Base-by-base conservation (phyloP, 257 asterid species). In the Phtheirospermum japonicum region DNA sequence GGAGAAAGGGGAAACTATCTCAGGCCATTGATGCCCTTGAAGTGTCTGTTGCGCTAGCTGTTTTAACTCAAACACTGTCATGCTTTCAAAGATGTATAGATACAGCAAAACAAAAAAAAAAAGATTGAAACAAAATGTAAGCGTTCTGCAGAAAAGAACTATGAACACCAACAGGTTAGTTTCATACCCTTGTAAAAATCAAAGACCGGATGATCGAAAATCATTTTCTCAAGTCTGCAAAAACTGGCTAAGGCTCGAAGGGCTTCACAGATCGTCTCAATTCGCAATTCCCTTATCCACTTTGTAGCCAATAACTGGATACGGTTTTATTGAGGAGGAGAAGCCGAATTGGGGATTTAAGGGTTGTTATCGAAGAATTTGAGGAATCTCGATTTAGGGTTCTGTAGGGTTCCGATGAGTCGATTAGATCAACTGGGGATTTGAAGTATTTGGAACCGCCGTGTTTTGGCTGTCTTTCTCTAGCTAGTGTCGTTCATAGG, bases 201-300 rank as follows among this genome's bases (percentile, higher is more conserved):
- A 37, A 59, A 2, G 61, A 68, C 34, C 73, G 17, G 13, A 8
- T 18, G 61, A 60, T n/a, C 65, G 69, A 43, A 76, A 59, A 48
- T 72, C 77, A 39, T 51, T 64, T 60, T 72, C 81, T 14, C 68
- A 33, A 11, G 81, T 76, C 11, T 71, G 70, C 62, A 76, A 72
- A 65, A 58, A 60, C 18, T 76, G 77, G 77, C 33, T 45, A n/a
- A 68, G 17, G 31, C 11, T 72, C 33, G 75, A 76, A 51, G 77
- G 81, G 36, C 23, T 68, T 6, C 64, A 51, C 32, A 54, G 75
- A 33, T 64, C 69, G 40, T 23, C 63, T 30, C 33, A 57, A 65
- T 76, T 10, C 17, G 71, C 14, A 69, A 60, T 64, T 20, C 68
- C 51, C 43, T 59, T 10, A 42, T 76, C 61, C 36, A 32, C 55